Conservation (phyloP, 805 yeast species). For the Cyberlindnera sargentensis region DNA sequence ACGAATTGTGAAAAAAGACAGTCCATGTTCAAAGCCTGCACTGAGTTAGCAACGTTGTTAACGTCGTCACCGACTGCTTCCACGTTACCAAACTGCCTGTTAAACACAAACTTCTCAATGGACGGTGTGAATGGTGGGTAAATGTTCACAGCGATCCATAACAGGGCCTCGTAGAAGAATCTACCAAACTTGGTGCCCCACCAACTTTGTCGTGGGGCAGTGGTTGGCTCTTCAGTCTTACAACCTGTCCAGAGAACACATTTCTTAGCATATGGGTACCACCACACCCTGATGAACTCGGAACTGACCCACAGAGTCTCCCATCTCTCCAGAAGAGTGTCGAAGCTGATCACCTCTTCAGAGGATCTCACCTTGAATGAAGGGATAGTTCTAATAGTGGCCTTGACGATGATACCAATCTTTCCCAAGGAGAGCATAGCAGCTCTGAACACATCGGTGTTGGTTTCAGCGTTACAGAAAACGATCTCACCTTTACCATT, state of each 20-base stretch:
- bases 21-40: constrained; percentile 90
- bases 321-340: constrained; percentile 65
- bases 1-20: constrained; percentile 92
- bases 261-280: constrained; percentile 89
- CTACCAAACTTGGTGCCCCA: constrained; percentile 80
- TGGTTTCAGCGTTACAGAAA: constrained; percentile 41
- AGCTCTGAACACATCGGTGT: constrained; percentile 69
- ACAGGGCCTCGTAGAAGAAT: constrained; percentile 65
- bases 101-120: constrained; percentile 79
- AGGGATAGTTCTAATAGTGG: constrained; percentile 80
- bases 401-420: constrained; percentile 81
- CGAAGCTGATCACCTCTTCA: constrained; percentile 77
- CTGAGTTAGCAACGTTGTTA: constrained; percentile 69
- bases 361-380: constrained; percentile 71
- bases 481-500: constrained; percentile 70
- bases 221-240: constrained; percentile 58
- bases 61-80: constrained; percentile 58
- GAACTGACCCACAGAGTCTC: constrained; percentile 77
- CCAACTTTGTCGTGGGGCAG: constrained; percentile 69
- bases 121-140: constrained; percentile 74
- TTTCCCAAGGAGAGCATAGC: constrained; percentile 84
- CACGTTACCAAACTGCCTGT: constrained; percentile 72
- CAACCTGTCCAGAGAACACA: constrained; percentile 89
- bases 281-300: constrained; percentile 93
- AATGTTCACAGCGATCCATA: constrained; percentile 73